Conservation (phyloP, 305 asterid species). For the Fraxinus baroniana region DNA sequence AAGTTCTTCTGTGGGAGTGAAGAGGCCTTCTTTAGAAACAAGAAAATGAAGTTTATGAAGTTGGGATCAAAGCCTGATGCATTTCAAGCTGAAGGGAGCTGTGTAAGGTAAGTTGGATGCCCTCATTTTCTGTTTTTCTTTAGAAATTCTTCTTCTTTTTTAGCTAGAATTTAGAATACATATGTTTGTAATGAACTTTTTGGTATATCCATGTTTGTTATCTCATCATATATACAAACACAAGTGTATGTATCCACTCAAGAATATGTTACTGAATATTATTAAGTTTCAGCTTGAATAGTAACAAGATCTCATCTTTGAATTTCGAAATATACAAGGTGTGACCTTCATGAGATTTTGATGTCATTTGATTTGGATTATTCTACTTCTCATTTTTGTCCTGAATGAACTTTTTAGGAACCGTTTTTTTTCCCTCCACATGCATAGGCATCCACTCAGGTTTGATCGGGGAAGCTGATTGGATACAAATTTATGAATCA, state of each 20-base stretch:
- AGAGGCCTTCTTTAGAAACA: conserved; percentile 19
- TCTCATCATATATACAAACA: background rate
- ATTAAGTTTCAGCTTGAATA: background rate
- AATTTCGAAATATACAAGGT: background rate
- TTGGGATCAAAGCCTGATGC: conserved; percentile 93
- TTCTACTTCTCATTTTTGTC: background rate
- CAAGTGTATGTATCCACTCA: background rate
- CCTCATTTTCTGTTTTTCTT: conserved; percentile 11
- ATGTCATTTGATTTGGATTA: background rate
- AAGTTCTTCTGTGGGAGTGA: background rate
- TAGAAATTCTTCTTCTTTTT: background rate
- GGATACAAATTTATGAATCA: background rate
- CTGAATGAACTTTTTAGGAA: background rate
- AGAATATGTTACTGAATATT: background rate
- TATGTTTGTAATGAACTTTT: background rate
- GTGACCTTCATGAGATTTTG: background rate
- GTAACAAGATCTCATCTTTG: background rate
- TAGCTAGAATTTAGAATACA: background rate
- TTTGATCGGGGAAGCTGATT: background rate
- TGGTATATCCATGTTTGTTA: background rate
- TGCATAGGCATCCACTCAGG: background rate
- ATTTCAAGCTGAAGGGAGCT: conserved; percentile 68
- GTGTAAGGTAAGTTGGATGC: conserved; percentile 45
- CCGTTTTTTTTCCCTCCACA: background rate
- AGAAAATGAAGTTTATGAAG: conserved; percentile 87